These are phyloP conservation scores for Microcos paniculata DNA, from an alignment of 345 rosid genomes.

Conservation along the genomic window DNA sequence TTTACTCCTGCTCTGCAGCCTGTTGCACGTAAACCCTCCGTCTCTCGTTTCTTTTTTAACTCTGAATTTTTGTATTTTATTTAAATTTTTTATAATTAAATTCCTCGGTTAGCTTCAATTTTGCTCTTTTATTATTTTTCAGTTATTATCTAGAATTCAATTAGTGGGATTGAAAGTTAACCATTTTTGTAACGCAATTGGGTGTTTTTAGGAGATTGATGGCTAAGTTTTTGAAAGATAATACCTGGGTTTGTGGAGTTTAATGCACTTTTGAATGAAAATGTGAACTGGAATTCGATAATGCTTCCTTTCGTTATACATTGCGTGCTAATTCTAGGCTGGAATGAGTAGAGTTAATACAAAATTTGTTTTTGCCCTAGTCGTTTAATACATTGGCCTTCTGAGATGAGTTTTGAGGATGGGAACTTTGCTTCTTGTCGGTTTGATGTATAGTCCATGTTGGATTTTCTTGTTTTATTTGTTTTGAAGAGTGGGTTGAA, in stretches of 20 bases:
- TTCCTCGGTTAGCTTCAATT: conserved; percentile 4
- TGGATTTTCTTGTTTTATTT: neutral
- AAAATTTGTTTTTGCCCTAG: neutral
- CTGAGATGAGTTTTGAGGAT: neutral
- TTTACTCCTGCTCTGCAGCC: conserved; percentile 51
- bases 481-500: neutral
- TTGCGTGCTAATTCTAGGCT: neutral
- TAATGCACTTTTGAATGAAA: neutral
- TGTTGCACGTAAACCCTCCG: conserved; percentile 61
- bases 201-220: neutral
- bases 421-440: neutral
- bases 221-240: neutral
- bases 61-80: neutral
- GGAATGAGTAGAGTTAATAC: neutral
- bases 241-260: neutral
- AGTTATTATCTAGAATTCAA: neutral
- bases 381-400: neutral
- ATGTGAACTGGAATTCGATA: neutral
- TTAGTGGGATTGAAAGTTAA: neutral
- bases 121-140: neutral
- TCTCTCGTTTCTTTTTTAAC: neutral
- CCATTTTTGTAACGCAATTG: neutral
- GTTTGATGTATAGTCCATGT: neutral
- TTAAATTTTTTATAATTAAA: neutral
- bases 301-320: neutral